Evolutionary conservation across 2,329 filamentous ascomycete species (phyloP), one percentile per base, ranked within the genome.

Genomic region (Beauveria sp.): DNA sequence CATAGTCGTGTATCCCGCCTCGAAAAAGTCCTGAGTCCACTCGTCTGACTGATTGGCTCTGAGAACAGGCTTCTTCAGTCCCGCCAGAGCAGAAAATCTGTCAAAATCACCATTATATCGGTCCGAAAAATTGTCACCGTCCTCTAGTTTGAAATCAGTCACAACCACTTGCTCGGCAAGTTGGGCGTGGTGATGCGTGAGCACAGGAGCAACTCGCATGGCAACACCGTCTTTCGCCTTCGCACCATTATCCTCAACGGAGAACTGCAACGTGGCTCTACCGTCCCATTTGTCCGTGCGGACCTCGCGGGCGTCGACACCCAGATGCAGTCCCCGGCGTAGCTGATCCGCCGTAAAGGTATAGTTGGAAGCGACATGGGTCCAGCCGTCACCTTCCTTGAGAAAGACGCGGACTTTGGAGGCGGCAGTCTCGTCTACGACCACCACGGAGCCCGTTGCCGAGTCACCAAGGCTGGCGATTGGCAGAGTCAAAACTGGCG

Each of bases 141-240:
- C 45, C 1, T 50, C 45, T 16, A 28, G 31, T 20, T 20, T 1
- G n/a, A 9, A 31, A 18, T 34, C 49, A 8, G 45, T 50, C n/a
- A 34, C 65, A 20, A 74, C n/a, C 0, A 75, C 58, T 1, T 67
- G 65, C 9, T 72, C 62, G 0, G 69, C 69, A 0, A 24, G 52
- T 50, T 77, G 72, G 1, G 69, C 66, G 50, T 75, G 74, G 49
- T 76, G 73, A 45, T 77, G 74, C 0, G 68, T 69, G 7, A 77
- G 62, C 0, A 76, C 68, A 0, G 75, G 74, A 1, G 75, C 74
- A 22, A 75, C 68, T 0, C 69, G 69, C 0, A 77, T 62, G 7
- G 66, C 65, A 2, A 76, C 73, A 0, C 57, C 64, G 31, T 74
- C 72, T 0, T 65, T 67, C 0, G 63, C 58, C 38, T 60, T 63